A percentile compares a stretch with the other conserved stretches of the same genome.
These are phyloP conservation scores for Aspergillus sp. DNA, from an alignment of 2,329 filamentous ascomycete genomes.

Conservation along the genomic window DNA sequence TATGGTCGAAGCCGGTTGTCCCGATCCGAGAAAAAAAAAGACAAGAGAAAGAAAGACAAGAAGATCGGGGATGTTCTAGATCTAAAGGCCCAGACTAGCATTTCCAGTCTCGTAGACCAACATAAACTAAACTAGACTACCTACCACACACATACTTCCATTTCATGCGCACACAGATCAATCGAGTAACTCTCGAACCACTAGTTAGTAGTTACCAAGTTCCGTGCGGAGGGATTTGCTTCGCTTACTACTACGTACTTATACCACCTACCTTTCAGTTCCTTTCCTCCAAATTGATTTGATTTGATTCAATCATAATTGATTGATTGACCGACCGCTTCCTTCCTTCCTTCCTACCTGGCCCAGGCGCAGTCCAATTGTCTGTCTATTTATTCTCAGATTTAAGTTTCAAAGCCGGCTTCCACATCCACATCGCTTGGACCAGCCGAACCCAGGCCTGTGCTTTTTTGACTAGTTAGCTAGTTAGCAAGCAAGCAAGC, in stretches of 20 bases:
- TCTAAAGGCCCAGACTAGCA: slow-evolving; percentile 12
- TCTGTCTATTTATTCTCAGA: neutral
- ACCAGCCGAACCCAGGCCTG: slow-evolving; percentile 1
- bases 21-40: neutral
- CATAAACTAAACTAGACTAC: too few species aligned
- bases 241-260: neutral
- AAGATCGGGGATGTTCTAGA: slow-evolving; percentile 18
- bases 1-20: slow-evolving; percentile 12
- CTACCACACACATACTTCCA: neutral
- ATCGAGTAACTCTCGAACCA: too few species aligned
- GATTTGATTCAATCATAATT: too few species aligned
- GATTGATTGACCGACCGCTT: neutral
- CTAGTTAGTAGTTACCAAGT: too few species aligned
- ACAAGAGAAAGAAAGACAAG: too few species aligned
- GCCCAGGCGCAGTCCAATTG: neutral
- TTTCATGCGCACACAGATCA: too few species aligned
- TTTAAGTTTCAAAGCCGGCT: neutral
- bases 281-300: too few species aligned
- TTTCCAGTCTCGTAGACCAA: slow-evolving; percentile 11
- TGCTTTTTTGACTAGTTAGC: too few species aligned
- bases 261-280: neutral
- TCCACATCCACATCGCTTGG: neutral
- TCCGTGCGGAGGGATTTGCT: too few species aligned
- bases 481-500: neutral
- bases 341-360: neutral